Base-by-base conservation (phyloP, 495 filamentous ascomycete genomes). In the Penicillium simplicissimum region DNA sequence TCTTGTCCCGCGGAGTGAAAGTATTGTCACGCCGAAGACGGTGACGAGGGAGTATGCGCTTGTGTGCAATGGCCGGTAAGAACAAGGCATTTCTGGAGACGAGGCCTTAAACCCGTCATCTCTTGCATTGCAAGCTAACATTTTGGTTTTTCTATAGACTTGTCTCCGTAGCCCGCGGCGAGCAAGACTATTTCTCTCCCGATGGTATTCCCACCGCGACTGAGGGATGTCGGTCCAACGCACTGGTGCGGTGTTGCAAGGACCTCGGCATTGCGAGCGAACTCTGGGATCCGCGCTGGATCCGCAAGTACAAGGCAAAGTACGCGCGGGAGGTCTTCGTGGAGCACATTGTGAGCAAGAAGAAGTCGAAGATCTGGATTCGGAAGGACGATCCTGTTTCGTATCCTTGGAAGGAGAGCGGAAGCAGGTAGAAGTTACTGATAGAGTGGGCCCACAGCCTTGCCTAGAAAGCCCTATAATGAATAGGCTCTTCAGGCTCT, bases 1-100 rank as follows among this genome's bases (percentile, higher is more conserved):
- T 2, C 75, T 98, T 38, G 95, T 91, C 43, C 95, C 95, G 17
- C 77, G 95, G 21, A 90, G 94, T 14, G 92, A 96, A 81, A 89
- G 93, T 60, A 92, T 93, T 48, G 92, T 98, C 6, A 95, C 92
- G 25, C 85, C 87, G 51, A 94, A 88, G 79, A 78, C 88, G 38
- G 91, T 98, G 48, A 98, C 96, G 69, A 84, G 94, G 67, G 95
- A 98, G 81, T 98, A 96, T 80, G 95, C 92, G 49, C 82, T 98
- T 51, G 84, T 98, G 58, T 93, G 87, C 61, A 82, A 92, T 73
- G 96, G 96, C 52, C 84, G 95, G 94, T 96, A 79, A 40, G 89
- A 35, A 35, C 6, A 37, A 0, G 4, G 36, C 10, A n/a, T 21
- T 7, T 15, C 9, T 53, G 3, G 1, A 10, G 49, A 19, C 13